Conservation (phyloP, 202 grass and related monocot genomes). For the Bolboschoenoplectus hybrid region DNA sequence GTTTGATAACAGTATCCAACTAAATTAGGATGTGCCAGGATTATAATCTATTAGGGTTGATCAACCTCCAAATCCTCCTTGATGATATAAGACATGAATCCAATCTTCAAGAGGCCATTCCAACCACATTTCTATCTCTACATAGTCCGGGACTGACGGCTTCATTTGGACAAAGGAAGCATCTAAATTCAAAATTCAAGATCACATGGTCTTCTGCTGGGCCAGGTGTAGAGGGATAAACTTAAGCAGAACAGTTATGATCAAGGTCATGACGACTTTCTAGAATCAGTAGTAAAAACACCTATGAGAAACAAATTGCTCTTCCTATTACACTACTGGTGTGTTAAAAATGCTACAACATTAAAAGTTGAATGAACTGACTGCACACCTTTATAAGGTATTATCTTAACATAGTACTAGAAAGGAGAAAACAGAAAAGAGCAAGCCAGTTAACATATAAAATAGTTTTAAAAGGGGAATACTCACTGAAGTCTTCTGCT, state of each 20-base stretch:
- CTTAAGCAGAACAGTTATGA: background rate
- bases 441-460: background rate
- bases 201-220: no score
- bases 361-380: constrained; percentile 1
- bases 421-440: background rate
- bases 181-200: no score
- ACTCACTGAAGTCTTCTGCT: constrained; percentile 81
- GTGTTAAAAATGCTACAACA: background rate
- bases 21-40: no score
- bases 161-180: no score
- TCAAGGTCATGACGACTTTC: background rate
- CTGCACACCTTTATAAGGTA: background rate
- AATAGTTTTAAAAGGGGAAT: constrained; percentile 10
- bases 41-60: background rate
- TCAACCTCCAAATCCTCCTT: background rate
- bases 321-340: background rate
- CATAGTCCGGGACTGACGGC: no score
- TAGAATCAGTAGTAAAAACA: no score
- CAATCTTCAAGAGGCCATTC: background rate
- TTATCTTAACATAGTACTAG: constrained; percentile 5
- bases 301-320: background rate
- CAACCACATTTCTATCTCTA: background rate
- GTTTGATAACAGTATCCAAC: background rate
- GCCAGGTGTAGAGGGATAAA: background rate
- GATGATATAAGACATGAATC: background rate